These are phyloP conservation scores for Trichoderma simmonsii DNA, from an alignment of 2,329 filamentous ascomycete species.

Conservation along the genomic window DNA sequence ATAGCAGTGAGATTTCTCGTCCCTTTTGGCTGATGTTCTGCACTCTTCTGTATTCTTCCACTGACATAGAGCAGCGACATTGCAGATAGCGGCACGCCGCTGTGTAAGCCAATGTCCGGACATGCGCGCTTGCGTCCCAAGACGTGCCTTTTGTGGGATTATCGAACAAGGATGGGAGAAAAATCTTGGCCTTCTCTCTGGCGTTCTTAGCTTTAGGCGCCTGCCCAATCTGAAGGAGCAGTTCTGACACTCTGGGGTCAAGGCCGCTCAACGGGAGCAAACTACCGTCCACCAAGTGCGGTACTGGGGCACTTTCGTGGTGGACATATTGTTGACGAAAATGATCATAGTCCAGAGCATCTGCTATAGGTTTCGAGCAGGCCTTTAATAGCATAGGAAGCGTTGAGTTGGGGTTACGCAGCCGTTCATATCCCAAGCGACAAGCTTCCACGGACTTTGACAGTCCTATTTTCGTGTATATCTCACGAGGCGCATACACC, in stretches of 20 bases:
- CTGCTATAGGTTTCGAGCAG: slow-evolving; percentile 25
- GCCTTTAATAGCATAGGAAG: slow-evolving; percentile 31
- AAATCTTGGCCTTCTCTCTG: slow-evolving; percentile 45
- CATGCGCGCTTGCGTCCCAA: slow-evolving; percentile 51
- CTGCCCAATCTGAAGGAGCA: slow-evolving; percentile 33
- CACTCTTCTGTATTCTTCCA: slow-evolving; percentile 40
- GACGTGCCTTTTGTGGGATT: slow-evolving; percentile 52
- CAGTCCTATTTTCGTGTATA: slow-evolving; percentile 43
- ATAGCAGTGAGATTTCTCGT: slow-evolving; percentile 24
- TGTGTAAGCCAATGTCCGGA: slow-evolving; percentile 55
- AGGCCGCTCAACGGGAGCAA: slow-evolving; percentile 25
- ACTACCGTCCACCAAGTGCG: slow-evolving; percentile 17
- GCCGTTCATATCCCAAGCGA: slow-evolving; percentile 38
- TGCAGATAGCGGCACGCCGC: slow-evolving; percentile 34
- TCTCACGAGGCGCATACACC: slow-evolving; percentile 35
- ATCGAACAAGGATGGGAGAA: slow-evolving; percentile 63
- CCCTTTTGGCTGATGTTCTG: slow-evolving; percentile 31
- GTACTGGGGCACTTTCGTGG: slow-evolving; percentile 24
- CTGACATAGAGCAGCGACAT: slow-evolving; percentile 13
- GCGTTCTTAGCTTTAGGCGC: neutral
- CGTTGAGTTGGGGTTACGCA: slow-evolving; percentile 27
- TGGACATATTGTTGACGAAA: slow-evolving; percentile 35
- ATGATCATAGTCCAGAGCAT: slow-evolving; percentile 26
- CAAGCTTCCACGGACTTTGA: slow-evolving; percentile 27
- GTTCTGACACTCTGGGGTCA: slow-evolving; percentile 41